These are phyloP conservation scores for Phylloporus gajari DNA, from an alignment of 1,284 basidiomycete genomes.

Conservation along the genomic window DNA sequence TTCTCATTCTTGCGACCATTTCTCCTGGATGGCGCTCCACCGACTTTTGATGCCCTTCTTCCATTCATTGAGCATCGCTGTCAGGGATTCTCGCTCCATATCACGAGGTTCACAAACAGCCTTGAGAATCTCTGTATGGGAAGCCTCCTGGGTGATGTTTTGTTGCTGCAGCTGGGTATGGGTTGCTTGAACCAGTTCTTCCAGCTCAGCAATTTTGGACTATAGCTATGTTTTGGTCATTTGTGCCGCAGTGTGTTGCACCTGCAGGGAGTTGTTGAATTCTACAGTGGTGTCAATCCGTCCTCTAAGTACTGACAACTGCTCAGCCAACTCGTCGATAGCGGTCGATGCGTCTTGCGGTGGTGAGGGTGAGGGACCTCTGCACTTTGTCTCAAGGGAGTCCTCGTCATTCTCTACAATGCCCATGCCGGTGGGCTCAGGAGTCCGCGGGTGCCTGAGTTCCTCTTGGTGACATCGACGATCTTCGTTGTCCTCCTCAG, in stretches of 20 bases:
- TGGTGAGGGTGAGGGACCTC: constrained; percentile 28
- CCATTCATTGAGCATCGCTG: constrained; percentile 69
- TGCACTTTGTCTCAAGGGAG: constrained; percentile 35
- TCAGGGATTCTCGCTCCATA: constrained; percentile 54
- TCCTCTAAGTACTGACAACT: constrained; percentile 75
- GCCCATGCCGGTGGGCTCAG: constrained; percentile 78
- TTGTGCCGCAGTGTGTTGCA: constrained; percentile 83
- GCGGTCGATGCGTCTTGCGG: constrained; percentile 35
- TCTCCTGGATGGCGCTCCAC: no score
- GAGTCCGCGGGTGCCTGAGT: constrained; percentile 75
- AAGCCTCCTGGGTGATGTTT: constrained; percentile 56
- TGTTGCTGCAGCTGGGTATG: constrained; percentile 51
- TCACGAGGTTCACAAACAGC: no score
- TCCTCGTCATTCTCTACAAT: constrained; percentile 59
- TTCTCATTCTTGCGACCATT: no score
- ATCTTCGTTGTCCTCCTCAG: constrained; percentile 57
- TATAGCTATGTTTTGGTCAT: constrained; percentile 46
- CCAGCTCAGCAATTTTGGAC: constrained; percentile 69
- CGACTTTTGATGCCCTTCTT: constrained; percentile 75
- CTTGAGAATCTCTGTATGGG: constrained; percentile 46
- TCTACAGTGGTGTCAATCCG: constrained; percentile 85
- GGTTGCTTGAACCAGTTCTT: constrained; percentile 63
- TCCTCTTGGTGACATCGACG: constrained; percentile 63
- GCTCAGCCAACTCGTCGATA: constrained; percentile 73
- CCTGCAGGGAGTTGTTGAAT: constrained; percentile 78